Evolutionary conservation across 257 asterid species (phyloP).

Genomic region (Osmanthus fragrans): DNA sequence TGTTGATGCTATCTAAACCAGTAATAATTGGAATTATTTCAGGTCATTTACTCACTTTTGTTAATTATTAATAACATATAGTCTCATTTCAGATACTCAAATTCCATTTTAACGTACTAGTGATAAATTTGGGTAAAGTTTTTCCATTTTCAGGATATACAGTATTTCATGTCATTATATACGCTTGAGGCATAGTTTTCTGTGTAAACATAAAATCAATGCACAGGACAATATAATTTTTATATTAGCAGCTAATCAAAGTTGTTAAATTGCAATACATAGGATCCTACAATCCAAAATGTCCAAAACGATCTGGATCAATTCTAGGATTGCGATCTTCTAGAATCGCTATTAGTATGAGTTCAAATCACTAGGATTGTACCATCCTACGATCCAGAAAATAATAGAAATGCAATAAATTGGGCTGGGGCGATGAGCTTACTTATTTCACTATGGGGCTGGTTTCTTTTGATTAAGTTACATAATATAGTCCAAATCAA

Average conservation of each 20-base stretch:
- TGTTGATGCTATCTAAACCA: constrained; percentile 20
- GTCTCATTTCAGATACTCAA: background rate
- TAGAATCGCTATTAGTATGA: no score
- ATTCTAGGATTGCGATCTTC: no score
- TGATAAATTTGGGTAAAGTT: background rate
- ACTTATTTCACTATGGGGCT: no score
- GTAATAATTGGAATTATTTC: constrained; percentile 15
- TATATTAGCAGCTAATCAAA: background rate
- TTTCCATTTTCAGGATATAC: background rate
- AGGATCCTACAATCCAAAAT: no score
- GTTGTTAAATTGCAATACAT: no score
- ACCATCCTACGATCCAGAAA: no score
- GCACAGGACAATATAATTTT: background rate
- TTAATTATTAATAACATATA: background rate
- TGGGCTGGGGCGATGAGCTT: no score
- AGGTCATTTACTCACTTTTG: background rate
- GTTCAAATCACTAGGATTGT: no score
- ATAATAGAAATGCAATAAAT: no score
- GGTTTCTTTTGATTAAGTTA: no score
- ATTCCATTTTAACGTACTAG: background rate
- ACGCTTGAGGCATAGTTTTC: background rate
- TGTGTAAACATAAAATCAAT: background rate
- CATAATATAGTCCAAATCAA: no score
- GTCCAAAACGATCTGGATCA: no score
- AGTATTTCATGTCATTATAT: background rate